Conservation (phyloP, 192 early-diverging fungal genomes). For the Podila horticola region DNA sequence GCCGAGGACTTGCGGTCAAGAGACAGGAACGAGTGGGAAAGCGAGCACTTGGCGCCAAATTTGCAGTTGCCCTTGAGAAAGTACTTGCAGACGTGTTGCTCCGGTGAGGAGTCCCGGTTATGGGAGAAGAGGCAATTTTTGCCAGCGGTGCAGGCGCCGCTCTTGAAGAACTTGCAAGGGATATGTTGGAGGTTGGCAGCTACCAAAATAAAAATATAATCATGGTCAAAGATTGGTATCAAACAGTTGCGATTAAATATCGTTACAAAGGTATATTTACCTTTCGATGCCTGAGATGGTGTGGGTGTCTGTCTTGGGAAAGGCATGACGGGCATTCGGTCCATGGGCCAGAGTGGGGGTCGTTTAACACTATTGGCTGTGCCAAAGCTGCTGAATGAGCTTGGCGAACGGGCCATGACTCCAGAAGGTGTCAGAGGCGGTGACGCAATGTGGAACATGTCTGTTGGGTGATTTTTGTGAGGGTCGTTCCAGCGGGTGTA, state of each 20-base stretch:
- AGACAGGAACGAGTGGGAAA: conserved; percentile 60
- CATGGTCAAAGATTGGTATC: no score
- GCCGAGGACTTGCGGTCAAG: conserved; percentile 46
- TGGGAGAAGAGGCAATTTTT: conserved; percentile 81
- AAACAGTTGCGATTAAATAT: no score
- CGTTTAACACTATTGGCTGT: conserved; percentile 25
- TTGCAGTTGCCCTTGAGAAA: conserved; percentile 84
- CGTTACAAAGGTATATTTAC: conserved; percentile 3
- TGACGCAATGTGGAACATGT: conserved; percentile 47
- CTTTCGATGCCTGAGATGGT: conserved; percentile 43
- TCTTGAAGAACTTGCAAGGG: conserved; percentile 86
- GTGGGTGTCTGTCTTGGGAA: conserved; percentile 37
- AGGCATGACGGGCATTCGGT: conserved; percentile 25
- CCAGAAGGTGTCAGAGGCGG: conserved; percentile 45
- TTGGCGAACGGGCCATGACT: conserved; percentile 27
- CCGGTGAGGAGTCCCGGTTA: conserved; percentile 68
- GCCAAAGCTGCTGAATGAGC: conserved; percentile 22
- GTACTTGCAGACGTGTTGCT: conserved; percentile 78
- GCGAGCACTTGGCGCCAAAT: conserved; percentile 80
- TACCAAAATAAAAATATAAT: neutral
- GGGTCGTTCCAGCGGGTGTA: conserved; percentile 26
- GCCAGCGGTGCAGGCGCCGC: conserved; percentile 80
- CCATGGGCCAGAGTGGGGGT: conserved; percentile 48
- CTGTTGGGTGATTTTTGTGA: conserved; percentile 15
- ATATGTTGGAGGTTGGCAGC: conserved; percentile 65